Evolutionary conservation across 352 stramenopile species (phyloP).

Genomic region (Globisporangium solare): DNA sequence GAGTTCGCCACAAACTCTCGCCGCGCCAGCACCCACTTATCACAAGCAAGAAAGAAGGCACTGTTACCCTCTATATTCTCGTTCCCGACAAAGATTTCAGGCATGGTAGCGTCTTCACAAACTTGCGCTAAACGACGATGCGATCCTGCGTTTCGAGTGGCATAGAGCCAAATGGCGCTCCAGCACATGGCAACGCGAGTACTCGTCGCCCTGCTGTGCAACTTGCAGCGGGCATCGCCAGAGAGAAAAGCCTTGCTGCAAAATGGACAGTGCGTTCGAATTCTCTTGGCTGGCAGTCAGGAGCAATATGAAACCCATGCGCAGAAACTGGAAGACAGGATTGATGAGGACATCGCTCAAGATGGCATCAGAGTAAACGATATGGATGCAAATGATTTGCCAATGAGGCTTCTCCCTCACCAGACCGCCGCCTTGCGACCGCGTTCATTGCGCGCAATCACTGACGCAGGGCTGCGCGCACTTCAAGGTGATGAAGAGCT

Average conservation of each 20-base stretch:
- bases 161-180: constrained; percentile 10
- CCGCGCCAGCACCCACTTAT: neutral
- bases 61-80: constrained; percentile 35
- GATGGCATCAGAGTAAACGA: neutral
- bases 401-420: neutral
- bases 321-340: neutral
- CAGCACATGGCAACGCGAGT: constrained; percentile 36
- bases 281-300: neutral
- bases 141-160: constrained; percentile 4
- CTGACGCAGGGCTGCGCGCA: neutral
- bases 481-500: neutral
- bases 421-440: neutral
- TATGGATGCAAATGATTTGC: neutral
- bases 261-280: constrained; percentile 1
- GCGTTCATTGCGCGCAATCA: neutral
- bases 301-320: neutral
- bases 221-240: constrained; percentile 26
- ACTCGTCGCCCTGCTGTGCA: constrained; percentile 23
- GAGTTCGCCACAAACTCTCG: constrained; percentile 20
- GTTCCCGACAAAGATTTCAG: constrained; percentile 16
- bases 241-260: constrained; percentile 27
- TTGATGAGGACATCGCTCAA: neutral
- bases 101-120: neutral
- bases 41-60: constrained; percentile 9
- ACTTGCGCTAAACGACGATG: neutral